Evolutionary conservation across 805 yeast genomes (phyloP), one percentile per base, ranked within the genome.

Genomic region (Saccharomycopsis sp.): DNA sequence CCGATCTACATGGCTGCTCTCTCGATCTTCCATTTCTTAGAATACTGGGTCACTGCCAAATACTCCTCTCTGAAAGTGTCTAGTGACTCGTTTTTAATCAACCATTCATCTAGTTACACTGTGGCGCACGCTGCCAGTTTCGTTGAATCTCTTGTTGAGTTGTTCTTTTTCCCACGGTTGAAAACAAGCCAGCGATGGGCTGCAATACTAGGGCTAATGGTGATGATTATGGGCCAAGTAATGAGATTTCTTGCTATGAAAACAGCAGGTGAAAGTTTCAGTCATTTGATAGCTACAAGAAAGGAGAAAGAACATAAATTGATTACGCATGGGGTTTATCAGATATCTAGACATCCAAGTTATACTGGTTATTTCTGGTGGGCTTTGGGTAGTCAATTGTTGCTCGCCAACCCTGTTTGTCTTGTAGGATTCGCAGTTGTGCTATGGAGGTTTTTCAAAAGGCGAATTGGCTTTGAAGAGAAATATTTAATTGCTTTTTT

Each of bases 331-430:
- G 97, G 97, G 0, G 65, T 90, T 2, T 93, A 90, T 60, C 47
- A 68, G 1, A 51, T 62, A 21, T 63, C 75, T 13, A 70, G 98
- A 50, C 98, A 93, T 60, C 98, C 98, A 4, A 81, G 94, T 39
- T 93, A 93, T 62, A 72, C 79, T 33, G 98, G 97, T 0, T 93
- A 84, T 60, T 89, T 79, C 57, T 79, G 87, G 76, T 93, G 97
- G 97, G 90, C 94, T 11, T 53, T 89, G 3, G 97, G 97, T 0
- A 70, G 87, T 1, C 95, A 90, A 59, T 20, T 93, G 38, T 52
- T 81, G 48, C 61, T 90, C 46, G 62, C 77, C 37, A 93, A 88
- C 62, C 78, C 84, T 4, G 38, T 86, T 0, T 70, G 87, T 1
- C 55, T 75, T 2, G 40, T 68, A 1, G 65, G 71, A 0, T 93